Percentiles rank a stretch among this genome's conserved stretches.
phyloP scores from a whole-genome alignment of 768 basidiomycete genomes.

The Calvatia gigantea region DNA sequence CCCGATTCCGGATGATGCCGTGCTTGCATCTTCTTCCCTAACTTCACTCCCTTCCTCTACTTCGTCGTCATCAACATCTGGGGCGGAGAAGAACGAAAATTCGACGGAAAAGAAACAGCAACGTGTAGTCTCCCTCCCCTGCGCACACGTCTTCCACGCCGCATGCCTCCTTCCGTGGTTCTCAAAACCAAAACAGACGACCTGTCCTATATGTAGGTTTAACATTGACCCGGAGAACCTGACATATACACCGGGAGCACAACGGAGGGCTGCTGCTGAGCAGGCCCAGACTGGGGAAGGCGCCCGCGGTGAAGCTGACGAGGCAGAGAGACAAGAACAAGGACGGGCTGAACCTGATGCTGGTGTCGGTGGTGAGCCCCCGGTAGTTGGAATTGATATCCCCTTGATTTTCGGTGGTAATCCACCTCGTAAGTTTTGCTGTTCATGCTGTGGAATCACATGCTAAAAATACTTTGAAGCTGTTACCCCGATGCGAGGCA shows the following conservation, averaged over 20 bases:
- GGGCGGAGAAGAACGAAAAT: slow-evolving; percentile 9
- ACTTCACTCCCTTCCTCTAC: too few relatives aligned
- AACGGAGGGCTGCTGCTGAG: slow-evolving; percentile 17
- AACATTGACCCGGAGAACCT: slow-evolving; percentile 79
- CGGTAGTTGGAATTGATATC: neutral
- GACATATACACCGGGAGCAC: slow-evolving; percentile 39
- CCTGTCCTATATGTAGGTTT: slow-evolving; percentile 82
- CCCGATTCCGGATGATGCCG: too few relatives aligned
- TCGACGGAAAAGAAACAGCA: slow-evolving; percentile 24
- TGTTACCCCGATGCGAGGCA: neutral
- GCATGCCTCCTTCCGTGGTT: slow-evolving; percentile 82
- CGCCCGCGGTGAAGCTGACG: neutral
- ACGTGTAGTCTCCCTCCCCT: slow-evolving; percentile 68
- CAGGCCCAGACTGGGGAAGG: slow-evolving; percentile 4
- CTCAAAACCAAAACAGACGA: slow-evolving; percentile 71
- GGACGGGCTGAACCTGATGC: neutral
- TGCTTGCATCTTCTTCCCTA: too few relatives aligned
- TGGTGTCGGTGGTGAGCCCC: neutral
- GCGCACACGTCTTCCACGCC: slow-evolving; percentile 80
- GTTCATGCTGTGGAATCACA: neutral
- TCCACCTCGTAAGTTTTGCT: slow-evolving; percentile 1
- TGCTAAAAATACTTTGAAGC: neutral
- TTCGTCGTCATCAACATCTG: neutral
- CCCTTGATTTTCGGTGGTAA: neutral
- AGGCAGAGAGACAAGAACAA: slow-evolving; percentile 1